A percentile compares a stretch with the other conserved stretches of the same genome.
Evolutionary conservation across 495 filamentous ascomycete genomes (phyloP).

Genomic region (Aspergillus bertholletiae): DNA sequence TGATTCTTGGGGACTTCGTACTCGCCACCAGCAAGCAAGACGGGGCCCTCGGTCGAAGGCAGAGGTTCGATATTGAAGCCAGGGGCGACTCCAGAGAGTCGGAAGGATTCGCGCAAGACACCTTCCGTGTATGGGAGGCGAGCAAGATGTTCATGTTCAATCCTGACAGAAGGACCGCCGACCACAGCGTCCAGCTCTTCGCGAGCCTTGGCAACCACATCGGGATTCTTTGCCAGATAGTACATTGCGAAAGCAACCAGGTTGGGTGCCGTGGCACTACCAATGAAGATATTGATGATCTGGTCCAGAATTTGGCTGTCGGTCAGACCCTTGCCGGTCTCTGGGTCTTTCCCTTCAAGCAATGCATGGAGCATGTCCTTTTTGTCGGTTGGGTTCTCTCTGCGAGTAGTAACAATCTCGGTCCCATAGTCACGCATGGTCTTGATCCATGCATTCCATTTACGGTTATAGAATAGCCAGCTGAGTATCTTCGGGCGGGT

Average conservation of each 20-base stretch:
- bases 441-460: slow-evolving; percentile 55
- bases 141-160: slow-evolving; percentile 55
- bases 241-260: slow-evolving; percentile 43
- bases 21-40: slow-evolving; percentile 57
- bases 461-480: slow-evolving; percentile 37
- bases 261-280: slow-evolving; percentile 41
- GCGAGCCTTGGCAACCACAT: slow-evolving; percentile 29
- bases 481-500: slow-evolving; percentile 38
- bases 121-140: slow-evolving; percentile 63
- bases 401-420: slow-evolving; percentile 55
- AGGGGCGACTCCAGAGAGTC: slow-evolving; percentile 63
- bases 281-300: slow-evolving; percentile 52
- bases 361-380: slow-evolving; percentile 71
- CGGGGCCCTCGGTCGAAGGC: slow-evolving; percentile 47
- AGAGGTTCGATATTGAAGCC: slow-evolving; percentile 56
- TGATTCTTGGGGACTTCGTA: slow-evolving; percentile 62
- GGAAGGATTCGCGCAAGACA: slow-evolving; percentile 69
- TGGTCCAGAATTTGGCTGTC: slow-evolving; percentile 65
- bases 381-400: slow-evolving; percentile 49
- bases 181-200: slow-evolving; percentile 42
- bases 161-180: slow-evolving; percentile 25
- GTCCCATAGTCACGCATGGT: slow-evolving; percentile 54
- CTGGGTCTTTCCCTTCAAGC: slow-evolving; percentile 61
- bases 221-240: slow-evolving; percentile 41
- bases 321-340: slow-evolving; percentile 59